These are phyloP conservation scores for Leucaena leucocephala DNA, from an alignment of 306 rosid species.

Conservation along the genomic window DNA sequence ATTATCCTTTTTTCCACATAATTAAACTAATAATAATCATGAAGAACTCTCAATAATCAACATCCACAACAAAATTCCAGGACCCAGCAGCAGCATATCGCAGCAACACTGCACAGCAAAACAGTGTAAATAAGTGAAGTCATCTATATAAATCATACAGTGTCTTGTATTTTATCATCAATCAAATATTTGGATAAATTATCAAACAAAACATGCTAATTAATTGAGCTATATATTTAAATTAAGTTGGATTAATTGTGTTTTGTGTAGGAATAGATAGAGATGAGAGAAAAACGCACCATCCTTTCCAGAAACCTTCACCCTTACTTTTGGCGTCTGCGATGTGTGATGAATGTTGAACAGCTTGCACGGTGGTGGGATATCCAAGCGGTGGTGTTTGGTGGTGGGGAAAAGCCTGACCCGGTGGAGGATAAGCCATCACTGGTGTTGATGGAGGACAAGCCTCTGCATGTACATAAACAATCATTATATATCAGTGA, in stretches of 20 bases:
- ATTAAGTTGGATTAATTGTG: not conserved
- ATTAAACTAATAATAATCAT: not conserved
- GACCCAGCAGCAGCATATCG: constrained; percentile 30
- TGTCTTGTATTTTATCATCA: no score
- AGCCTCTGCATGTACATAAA: not conserved
- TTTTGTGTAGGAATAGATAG: not conserved
- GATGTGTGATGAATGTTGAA: not conserved
- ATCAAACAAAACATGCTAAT: not conserved
- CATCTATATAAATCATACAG: no score
- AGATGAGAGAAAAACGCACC: not conserved
- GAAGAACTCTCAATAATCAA: not conserved
- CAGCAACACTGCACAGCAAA: constrained; percentile 28
- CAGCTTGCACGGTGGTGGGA: constrained; percentile 14
- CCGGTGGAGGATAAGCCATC: constrained; percentile 23
- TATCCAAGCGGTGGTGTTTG: constrained; percentile 9
- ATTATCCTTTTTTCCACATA: not conserved
- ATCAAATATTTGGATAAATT: no score
- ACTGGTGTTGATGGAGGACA: not conserved
- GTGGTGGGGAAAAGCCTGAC: not conserved
- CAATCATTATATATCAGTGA: not conserved
- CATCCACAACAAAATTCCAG: constrained; percentile 16
- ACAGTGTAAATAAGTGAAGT: no score
- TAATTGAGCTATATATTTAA: not conserved
- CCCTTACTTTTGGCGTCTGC: constrained; percentile 12
- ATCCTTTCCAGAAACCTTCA: constrained; percentile 32